phyloP scores from a whole-genome alignment of 2,329 filamentous ascomycete genomes.

The Lithohypha guttulata region DNA sequence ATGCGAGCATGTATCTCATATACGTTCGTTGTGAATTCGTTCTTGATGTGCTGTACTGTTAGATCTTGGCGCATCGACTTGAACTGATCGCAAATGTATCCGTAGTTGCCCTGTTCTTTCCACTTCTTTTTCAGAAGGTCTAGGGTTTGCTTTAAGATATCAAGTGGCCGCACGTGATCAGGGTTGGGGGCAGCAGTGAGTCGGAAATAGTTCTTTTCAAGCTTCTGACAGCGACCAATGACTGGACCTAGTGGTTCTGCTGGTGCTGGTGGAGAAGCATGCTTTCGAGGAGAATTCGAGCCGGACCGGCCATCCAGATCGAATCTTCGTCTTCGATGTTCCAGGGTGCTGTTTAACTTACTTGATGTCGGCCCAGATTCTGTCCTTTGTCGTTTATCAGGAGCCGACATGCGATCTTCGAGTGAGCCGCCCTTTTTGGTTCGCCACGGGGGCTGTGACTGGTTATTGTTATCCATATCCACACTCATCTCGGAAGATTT shows the following conservation, averaged over 20 bases:
- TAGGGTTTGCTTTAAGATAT: conserved; percentile 69
- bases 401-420: conserved; percentile 63
- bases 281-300: conserved; percentile 30
- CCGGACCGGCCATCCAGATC: conserved; percentile 44
- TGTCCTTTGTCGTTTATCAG: conserved; percentile 41
- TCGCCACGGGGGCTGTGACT: conserved; percentile 59
- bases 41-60: conserved; percentile 94
- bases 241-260: conserved; percentile 53
- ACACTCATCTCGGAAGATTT: conserved; percentile 61
- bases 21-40: conserved; percentile 88
- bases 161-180: conserved; percentile 75
- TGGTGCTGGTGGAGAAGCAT: conserved; percentile 34
- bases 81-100: conserved; percentile 98
- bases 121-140: conserved; percentile 89
- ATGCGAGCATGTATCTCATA: conserved; percentile 98
- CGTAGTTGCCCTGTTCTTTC: conserved; percentile 86
- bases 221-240: conserved; percentile 67
- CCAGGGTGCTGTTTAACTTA: conserved; percentile 82
- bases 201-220: conserved; percentile 93
- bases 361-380: conserved; percentile 49
- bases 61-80: conserved; percentile 97
- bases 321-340: conserved; percentile 83
- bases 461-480: conserved; percentile 38
- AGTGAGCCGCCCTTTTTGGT: conserved; percentile 45
- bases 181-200: conserved; percentile 83